phyloP scores from a whole-genome alignment of 1,139 yeast species.

The Suzukiozyma palmioleophila region DNA sequence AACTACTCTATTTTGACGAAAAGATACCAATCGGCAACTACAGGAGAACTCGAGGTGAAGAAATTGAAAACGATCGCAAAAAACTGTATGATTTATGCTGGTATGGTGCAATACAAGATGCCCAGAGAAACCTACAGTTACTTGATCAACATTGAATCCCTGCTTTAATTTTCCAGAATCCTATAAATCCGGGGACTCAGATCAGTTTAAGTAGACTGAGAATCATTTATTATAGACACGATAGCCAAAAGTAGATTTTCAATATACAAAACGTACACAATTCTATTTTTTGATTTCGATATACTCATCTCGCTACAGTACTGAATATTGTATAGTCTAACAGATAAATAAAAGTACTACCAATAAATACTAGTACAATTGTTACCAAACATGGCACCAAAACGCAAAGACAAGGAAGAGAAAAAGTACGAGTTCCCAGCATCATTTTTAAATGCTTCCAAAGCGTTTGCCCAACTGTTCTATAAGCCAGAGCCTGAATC shows the following conservation, averaged over 20 bases:
- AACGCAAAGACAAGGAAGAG: conserved; percentile 1
- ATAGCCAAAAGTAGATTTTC: not conserved
- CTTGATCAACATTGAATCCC: conserved; percentile 66
- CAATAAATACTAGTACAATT: too few relatives aligned
- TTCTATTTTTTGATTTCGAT: not conserved
- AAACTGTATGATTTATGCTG: conserved; percentile 92
- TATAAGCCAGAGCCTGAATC: conserved; percentile 32
- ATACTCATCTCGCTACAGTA: not conserved
- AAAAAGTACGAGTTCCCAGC: conserved; percentile 25
- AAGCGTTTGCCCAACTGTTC: conserved; percentile 20
- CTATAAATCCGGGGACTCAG: not conserved
- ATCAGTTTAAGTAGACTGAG: not conserved
- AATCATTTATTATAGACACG: not conserved
- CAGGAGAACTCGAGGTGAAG: conserved; percentile 51
- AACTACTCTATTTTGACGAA: conserved; percentile 45
- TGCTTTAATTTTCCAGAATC: conserved; percentile 13
- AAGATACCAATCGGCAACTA: conserved; percentile 46
- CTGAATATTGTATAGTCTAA: too few relatives aligned
- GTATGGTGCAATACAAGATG: conserved; percentile 93
- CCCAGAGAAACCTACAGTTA: conserved; percentile 84
- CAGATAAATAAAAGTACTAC: too few relatives aligned
- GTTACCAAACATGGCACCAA: conserved; percentile 6
- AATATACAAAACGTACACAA: not conserved
- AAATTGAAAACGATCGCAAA: conserved; percentile 63
- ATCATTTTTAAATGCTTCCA: conserved; percentile 18